A percentile compares a stretch with the other conserved stretches of the same genome.
phyloP scores from a whole-genome alignment of 257 asterid genomes.

The Lithospermum erythrorhizon region DNA sequence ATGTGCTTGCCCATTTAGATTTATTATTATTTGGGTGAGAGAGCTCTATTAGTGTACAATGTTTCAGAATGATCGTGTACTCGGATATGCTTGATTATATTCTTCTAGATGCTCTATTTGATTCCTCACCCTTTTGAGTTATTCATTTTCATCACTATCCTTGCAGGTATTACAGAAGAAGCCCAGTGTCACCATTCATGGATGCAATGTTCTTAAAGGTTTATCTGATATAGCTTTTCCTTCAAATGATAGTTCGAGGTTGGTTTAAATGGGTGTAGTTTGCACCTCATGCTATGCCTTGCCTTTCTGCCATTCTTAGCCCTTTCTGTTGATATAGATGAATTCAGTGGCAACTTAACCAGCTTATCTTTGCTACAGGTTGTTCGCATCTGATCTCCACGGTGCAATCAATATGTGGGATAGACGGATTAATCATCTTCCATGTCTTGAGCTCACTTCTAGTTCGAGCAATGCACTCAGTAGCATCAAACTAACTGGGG shows the following conservation, averaged over 20 bases:
- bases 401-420: conserved; percentile 87
- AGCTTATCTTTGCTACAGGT: conserved; percentile 37
- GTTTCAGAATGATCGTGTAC: neutral
- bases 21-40: neutral
- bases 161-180: conserved; percentile 63
- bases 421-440: conserved; percentile 68
- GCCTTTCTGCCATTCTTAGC: neutral
- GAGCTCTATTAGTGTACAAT: neutral
- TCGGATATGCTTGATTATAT: neutral
- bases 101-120: neutral
- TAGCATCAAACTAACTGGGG: conserved; percentile 60
- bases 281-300: neutral
- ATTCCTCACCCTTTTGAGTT: neutral
- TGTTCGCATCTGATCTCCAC: conserved; percentile 75
- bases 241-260: conserved; percentile 67
- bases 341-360: neutral
- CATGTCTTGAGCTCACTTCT: conserved; percentile 60
- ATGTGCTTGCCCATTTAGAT: neutral
- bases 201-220: conserved; percentile 54
- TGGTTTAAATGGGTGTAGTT: conserved; percentile 1
- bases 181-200: conserved; percentile 63
- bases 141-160: conserved; percentile 16
- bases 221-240: conserved; percentile 74
- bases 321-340: neutral
- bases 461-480: conserved; percentile 51